phyloP scores from a whole-genome alignment of 2,329 filamentous ascomycete genomes.

The Aureobasidium sp. region DNA sequence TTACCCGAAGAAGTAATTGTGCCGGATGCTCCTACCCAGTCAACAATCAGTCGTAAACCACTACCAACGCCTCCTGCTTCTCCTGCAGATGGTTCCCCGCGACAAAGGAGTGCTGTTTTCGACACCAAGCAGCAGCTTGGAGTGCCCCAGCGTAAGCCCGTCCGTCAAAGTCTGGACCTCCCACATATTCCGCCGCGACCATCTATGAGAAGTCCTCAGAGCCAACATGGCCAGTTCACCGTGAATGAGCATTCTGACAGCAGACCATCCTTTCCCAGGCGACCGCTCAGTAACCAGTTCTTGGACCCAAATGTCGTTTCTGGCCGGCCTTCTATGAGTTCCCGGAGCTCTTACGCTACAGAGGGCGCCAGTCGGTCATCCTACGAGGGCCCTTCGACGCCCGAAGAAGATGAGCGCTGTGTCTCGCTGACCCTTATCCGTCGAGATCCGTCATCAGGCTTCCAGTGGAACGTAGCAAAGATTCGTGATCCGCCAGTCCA shows the following conservation, averaged over 20 bases:
- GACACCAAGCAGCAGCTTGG: slow-evolving; percentile 6
- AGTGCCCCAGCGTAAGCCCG: slow-evolving; percentile 9
- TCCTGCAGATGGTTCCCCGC: background rate
- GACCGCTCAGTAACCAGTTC: slow-evolving; percentile 1
- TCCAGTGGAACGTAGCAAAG: slow-evolving; percentile 47
- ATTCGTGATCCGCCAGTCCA: slow-evolving; percentile 40
- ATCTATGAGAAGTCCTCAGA: background rate
- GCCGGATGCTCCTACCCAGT: background rate
- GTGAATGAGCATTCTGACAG: background rate
- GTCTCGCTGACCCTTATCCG: slow-evolving; percentile 42
- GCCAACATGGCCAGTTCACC: background rate
- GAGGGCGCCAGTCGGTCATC: background rate
- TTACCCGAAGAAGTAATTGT: background rate
- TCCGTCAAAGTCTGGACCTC: slow-evolving; percentile 9
- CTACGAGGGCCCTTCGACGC: background rate
- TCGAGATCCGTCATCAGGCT: slow-evolving; percentile 41
- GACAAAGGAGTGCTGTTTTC: background rate
- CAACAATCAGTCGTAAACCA: slow-evolving; percentile 17
- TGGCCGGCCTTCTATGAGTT: background rate
- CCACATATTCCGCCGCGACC: slow-evolving; percentile 12
- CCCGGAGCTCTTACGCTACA: background rate
- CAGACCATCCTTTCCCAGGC: background rate
- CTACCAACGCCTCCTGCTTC: slow-evolving; percentile 19
- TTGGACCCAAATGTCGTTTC: background rate
- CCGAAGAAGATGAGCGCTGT: background rate